Evolutionary conservation across 225 moss, liverwort and hornwort genomes (phyloP), one percentile per base, ranked within the genome.

Genomic region (Sphagnum tenellum): DNA sequence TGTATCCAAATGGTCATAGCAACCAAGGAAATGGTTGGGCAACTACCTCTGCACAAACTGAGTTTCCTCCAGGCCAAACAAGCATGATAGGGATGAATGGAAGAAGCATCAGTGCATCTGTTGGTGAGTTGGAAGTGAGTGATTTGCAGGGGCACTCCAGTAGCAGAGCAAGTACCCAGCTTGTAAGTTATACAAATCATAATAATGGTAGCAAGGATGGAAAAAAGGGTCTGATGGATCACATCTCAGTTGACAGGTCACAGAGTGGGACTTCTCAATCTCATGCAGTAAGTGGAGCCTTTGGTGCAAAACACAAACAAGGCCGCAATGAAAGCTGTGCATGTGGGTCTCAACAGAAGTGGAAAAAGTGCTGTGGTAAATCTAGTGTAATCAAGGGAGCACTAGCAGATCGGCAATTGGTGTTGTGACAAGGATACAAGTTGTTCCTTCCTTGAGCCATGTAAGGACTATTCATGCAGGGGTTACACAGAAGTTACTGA

Each of bases 321-420:
- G 71, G 70, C 61, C 74, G 71, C 11, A 85, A 85, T 63, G 75
- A 71, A 73, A 82, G 70, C 57, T 89, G 82, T 55, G 57, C 65
- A 54, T 86, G 81, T 71, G 76, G 79, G 2, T 84, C 66, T 13
- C 73, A 67, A 64, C 73, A 74, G 57, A 82, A 76, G 70, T 77
- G 69, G 70, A 83, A 87, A 50, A 74, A 83, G 66, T 85, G 78
- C 50, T 85, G 74, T 46, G 71, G 78, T 44, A 81, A 82, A 67
- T 45, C 76, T 0, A 81, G 68, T 64, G 68, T 55, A 13, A 53
- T 79, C 0, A 70, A 59, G 55, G 49, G 70, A 49, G 70, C 51
- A 63, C 3, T 3, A 29, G 2, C 57, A 57, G 71, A n/a, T 8
- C 48, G 70, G 4, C 51, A 69, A 49, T 58, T 63, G 5, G 49